Conservation (phyloP, 257 asterid species). For the Misopates orontium region DNA sequence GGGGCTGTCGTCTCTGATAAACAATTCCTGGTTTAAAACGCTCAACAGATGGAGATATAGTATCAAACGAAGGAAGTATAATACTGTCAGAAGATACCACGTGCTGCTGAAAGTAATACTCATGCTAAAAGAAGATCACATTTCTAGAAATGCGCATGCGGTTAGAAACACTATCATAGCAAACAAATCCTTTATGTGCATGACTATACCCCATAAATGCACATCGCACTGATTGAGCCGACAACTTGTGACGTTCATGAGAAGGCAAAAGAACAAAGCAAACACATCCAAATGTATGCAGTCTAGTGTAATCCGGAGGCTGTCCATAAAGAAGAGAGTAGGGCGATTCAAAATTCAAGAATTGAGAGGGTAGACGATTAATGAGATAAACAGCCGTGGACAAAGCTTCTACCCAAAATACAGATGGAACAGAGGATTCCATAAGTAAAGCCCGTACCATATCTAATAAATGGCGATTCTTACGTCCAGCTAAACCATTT, state of each 20-base stretch:
- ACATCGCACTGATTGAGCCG: neutral
- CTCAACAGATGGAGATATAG: neutral
- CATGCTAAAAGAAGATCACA: conserved; percentile 10
- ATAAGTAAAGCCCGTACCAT: neutral
- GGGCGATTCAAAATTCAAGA: neutral
- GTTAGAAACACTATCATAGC: neutral
- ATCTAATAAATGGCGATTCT: neutral
- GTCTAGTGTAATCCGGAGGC: neutral
- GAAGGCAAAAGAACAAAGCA: neutral
- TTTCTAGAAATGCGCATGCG: neutral
- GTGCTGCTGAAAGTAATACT: neutral
- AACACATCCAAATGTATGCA: neutral
- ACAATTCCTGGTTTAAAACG: conserved; percentile 1
- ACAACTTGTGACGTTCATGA: neutral
- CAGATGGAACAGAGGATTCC: neutral
- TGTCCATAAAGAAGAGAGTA: neutral
- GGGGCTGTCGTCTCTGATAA: neutral
- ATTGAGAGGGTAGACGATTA: too few species aligned
- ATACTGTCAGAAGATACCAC: neutral
- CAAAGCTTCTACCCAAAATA: neutral
- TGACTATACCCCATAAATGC: conserved; percentile 3
- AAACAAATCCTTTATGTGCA: neutral
- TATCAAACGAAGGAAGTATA: neutral
- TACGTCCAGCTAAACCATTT: neutral
- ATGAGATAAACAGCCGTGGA: neutral